Conservation (phyloP, 768 basidiomycete genomes). For the Sporobolomyces pararoseus region DNA sequence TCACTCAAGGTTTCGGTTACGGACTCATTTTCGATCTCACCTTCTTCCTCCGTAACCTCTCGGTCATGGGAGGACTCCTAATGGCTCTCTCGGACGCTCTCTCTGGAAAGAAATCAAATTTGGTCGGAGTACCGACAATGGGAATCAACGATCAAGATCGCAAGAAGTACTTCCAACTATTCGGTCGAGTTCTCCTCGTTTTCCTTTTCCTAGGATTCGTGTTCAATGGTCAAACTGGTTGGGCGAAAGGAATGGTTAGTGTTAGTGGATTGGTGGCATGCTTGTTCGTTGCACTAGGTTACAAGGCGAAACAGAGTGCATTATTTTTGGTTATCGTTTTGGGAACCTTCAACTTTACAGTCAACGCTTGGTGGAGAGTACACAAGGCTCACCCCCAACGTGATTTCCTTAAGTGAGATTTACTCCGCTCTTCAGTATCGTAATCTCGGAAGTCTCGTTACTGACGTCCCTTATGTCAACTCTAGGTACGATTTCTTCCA, state of each 20-base stretch:
- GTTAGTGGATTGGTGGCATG: slow-evolving; percentile 87
- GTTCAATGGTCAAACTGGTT: slow-evolving; percentile 40
- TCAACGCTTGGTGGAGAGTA: slow-evolving; percentile 96
- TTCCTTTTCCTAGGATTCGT: slow-evolving; percentile 99
- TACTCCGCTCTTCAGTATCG: too few relatives aligned
- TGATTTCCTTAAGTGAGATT: slow-evolving; percentile 89
- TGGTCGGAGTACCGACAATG: slow-evolving; percentile 73
- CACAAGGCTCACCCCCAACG: slow-evolving; percentile 87
- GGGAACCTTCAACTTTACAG: slow-evolving; percentile 72
- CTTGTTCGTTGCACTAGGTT: slow-evolving; percentile 92
- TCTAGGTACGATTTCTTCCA: slow-evolving; percentile 99
- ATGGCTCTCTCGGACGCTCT: slow-evolving; percentile 99
- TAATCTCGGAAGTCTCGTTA: too few relatives aligned
- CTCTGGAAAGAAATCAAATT: slow-evolving; percentile 68
- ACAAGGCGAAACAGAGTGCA: slow-evolving; percentile 99
- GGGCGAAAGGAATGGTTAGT: slow-evolving; percentile 59
- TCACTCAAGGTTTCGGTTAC: slow-evolving; percentile 96
- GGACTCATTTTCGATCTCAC: slow-evolving; percentile 99
- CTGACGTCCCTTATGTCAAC: too few relatives aligned
- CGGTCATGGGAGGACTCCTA: slow-evolving; percentile 94
- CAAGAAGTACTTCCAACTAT: slow-evolving; percentile 94
- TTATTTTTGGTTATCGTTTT: slow-evolving; percentile 87
- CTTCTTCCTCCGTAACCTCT: slow-evolving; percentile 99
- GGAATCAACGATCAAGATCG: slow-evolving; percentile 86
- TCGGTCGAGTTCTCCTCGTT: slow-evolving; percentile 92